Conservation (phyloP, 2,329 filamentous ascomycete species). For the Venturia carpophila region DNA sequence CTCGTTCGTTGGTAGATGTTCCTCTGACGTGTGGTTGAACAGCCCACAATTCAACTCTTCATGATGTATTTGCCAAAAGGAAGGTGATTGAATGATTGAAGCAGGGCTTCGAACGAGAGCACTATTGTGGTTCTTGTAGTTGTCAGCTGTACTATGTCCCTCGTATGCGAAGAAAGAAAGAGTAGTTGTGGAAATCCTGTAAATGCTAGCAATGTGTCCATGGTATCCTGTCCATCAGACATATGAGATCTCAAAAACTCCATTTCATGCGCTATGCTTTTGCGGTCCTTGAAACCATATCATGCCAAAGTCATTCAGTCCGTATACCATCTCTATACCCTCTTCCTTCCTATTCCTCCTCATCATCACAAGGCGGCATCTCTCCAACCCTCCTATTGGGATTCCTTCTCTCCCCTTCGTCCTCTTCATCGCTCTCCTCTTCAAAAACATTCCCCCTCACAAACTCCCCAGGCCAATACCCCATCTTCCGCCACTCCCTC, state of each 20-base stretch:
- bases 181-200: neutral
- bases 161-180: neutral
- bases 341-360: constrained; percentile 1
- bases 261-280: neutral
- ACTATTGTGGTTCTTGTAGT: neutral
- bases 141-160: neutral
- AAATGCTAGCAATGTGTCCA: neutral
- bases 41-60: too few relatives aligned
- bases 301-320: neutral
- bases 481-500: constrained; percentile 80
- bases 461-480: constrained; percentile 56
- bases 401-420: constrained; percentile 8
- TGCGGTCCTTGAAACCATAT: neutral
- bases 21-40: too few relatives aligned
- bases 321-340: neutral
- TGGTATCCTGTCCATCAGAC: neutral
- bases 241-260: neutral
- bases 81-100: too few relatives aligned
- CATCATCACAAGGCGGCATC: constrained; percentile 19
- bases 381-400: constrained; percentile 18
- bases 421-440: constrained; percentile 16
- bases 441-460: constrained; percentile 15
- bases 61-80: too few relatives aligned
- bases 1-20: too few relatives aligned
- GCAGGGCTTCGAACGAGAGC: too few relatives aligned